Base-by-base conservation (phyloP, 495 filamentous ascomycete genomes). In the Penicillium manginii region DNA sequence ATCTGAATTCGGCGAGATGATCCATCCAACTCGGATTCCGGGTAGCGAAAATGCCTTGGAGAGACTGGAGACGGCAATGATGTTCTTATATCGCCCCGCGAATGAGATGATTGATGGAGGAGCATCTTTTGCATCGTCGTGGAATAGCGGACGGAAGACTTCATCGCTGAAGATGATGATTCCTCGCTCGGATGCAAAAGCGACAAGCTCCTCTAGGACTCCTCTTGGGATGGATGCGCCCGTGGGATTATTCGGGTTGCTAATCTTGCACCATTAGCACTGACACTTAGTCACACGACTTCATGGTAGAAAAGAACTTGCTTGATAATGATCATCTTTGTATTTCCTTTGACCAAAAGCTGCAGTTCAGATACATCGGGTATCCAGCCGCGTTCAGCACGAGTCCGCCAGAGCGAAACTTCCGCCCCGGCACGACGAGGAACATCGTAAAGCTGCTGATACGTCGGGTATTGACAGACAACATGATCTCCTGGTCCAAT, bases 241-340 rank as follows among this genome's bases (percentile, higher is more conserved):
- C 3, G 87, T 91, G 5, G 91, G 90, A 68, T 93, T 96, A 68
- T 92, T 88, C 1, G 91, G 90, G 53, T 92, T 93, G 70, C 88
- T 91, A 19, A 22, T 18, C 22, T 32, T 26, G 52, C 40, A 31
- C 37, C 39, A 15, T 57, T 39, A 55, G 33, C 15, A 21, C 12
- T 21, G 18, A 35, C 22, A n/a, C n/a, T n/a, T n/a, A n/a, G n/a
- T n/a, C n/a, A 51, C 19, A 40, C 31, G 6, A 8, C 4, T 29
- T 1, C 6, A 29, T 8, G 4, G 26, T 29, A 8, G 26, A 7
- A 29, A 29, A 29, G 6, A 26, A 56, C 58, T 40, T 68, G 81
- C 81, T 85, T 86, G 57, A 87, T 64, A 33, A 87, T 76, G 45
- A 87, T 81, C 49, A 87, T 56, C 60, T 88, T 91, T 7, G 90